phyloP scores from a whole-genome alignment of 129 eudicot species.

The Artemisia tridentata region DNA sequence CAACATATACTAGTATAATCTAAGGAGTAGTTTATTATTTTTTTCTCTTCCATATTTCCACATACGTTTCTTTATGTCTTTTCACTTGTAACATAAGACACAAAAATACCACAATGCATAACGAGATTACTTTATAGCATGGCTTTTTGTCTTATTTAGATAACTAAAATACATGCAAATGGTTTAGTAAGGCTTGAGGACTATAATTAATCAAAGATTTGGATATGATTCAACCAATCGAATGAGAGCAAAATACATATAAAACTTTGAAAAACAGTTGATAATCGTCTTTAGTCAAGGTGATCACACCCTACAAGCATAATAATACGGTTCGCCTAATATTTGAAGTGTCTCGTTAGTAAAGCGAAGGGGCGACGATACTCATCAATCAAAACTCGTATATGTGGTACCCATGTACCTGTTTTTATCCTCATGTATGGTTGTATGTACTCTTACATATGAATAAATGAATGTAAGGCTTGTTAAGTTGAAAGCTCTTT shows the following conservation, averaged over 20 bases:
- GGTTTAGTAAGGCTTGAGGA: not conserved
- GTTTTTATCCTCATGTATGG: too few relatives aligned
- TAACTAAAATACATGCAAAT: not conserved
- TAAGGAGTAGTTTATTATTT: not conserved
- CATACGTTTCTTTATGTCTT: not conserved
- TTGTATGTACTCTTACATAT: too few relatives aligned
- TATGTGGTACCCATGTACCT: too few relatives aligned
- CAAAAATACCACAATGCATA: not conserved
- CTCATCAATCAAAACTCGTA: not conserved
- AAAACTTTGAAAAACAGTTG: not conserved
- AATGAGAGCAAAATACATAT: not conserved
- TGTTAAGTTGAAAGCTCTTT: too few relatives aligned
- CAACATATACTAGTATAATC: not conserved
- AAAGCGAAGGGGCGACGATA: not conserved
- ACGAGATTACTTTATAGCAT: not conserved
- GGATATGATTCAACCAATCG: not conserved
- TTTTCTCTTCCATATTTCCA: not conserved
- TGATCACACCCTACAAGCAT: not conserved
- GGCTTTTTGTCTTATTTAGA: not conserved
- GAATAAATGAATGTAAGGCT: too few relatives aligned
- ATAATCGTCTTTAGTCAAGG: not conserved
- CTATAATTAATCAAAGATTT: not conserved
- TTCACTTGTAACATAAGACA: slow-evolving; percentile 4
- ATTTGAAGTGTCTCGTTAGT: not conserved
- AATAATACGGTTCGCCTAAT: not conserved